These are phyloP conservation scores for Cercophora samala DNA, from an alignment of 495 filamentous ascomycete species.

Conservation along the genomic window DNA sequence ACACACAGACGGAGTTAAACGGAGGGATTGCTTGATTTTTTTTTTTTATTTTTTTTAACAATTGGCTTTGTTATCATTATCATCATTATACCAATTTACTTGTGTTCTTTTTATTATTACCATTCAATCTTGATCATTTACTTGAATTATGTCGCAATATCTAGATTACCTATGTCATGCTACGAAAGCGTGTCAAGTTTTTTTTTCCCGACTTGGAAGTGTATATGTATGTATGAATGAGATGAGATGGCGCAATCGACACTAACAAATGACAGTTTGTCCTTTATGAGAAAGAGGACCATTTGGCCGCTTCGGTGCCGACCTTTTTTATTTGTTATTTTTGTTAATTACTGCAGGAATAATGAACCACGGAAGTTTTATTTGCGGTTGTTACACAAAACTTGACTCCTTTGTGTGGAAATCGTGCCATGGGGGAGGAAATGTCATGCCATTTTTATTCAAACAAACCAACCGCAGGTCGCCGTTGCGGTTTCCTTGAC, in stretches of 20 bases:
- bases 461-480: neutral
- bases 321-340: neutral
- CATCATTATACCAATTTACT: too few relatives aligned
- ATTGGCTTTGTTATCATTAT: too few relatives aligned
- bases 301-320: neutral
- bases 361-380: neutral
- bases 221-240: neutral
- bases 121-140: neutral
- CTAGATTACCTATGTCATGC: neutral
- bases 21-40: neutral
- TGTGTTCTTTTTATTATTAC: too few relatives aligned
- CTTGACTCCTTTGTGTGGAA: neutral
- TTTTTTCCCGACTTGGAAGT: neutral
- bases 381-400: neutral
- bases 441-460: neutral
- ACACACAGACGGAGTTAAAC: neutral
- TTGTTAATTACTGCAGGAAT: neutral
- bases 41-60: neutral
- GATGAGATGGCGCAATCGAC: neutral
- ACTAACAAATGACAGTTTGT: neutral
- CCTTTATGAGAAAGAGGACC: neutral
- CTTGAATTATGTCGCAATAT: constrained; percentile 1
- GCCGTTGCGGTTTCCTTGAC: neutral
- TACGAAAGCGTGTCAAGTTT: neutral
- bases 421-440: neutral